Percentiles rank a stretch among this genome's conserved stretches.
These are phyloP conservation scores for Fraxinus platypoda DNA, from an alignment of 305 asterid species.

Conservation along the genomic window DNA sequence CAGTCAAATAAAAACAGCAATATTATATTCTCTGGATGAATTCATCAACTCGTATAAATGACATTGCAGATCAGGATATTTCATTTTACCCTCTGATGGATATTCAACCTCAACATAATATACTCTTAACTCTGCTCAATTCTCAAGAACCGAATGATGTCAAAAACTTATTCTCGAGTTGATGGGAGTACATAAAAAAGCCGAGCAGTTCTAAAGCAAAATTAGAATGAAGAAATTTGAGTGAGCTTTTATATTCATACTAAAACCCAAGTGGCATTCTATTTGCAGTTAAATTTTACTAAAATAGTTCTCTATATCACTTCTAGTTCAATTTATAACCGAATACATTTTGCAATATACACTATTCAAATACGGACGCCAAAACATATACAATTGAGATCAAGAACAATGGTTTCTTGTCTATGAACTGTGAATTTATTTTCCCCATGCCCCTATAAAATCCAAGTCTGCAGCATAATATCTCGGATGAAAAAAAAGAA, in stretches of 20 bases:
- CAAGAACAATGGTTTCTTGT: neutral
- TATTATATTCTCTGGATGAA: neutral
- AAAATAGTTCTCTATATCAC: neutral
- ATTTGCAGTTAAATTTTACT: neutral
- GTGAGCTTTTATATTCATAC: neutral
- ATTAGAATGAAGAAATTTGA: neutral
- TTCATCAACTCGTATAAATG: conserved; percentile 5
- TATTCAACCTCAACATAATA: conserved; percentile 12
- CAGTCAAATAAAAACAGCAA: conserved; percentile 22
- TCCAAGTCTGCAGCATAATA: neutral
- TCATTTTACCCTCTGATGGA: neutral
- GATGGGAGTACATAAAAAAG: neutral
- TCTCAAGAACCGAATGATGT: neutral
- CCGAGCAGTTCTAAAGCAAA: neutral
- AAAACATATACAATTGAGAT: neutral
- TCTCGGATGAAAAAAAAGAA: neutral
- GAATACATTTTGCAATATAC: neutral
- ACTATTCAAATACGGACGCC: neutral
- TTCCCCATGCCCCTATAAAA: neutral
- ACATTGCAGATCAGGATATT: neutral
- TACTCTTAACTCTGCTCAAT: neutral
- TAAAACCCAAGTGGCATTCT: neutral
- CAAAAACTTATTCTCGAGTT: neutral
- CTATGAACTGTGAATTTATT: neutral
- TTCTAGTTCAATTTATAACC: neutral